Evolutionary conservation across 345 rosid species (phyloP).

Genomic region (Geranium rotundifolium): DNA sequence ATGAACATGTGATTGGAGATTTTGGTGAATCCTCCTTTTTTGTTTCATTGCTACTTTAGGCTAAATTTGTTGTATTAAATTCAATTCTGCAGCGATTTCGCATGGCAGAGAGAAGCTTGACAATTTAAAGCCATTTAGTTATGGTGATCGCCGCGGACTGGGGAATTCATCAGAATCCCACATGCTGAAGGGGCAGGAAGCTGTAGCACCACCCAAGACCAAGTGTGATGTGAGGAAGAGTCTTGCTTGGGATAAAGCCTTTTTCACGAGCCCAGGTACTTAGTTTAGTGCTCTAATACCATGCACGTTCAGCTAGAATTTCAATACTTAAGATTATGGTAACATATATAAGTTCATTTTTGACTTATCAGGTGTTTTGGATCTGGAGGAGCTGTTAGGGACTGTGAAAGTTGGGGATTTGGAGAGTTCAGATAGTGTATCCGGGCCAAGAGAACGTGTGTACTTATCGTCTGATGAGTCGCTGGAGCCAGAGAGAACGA

Average conservation of each 20-base stretch:
- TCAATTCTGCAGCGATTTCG: slow-evolving; percentile 8
- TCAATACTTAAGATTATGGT: neutral
- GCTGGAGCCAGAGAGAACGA: slow-evolving; percentile 10
- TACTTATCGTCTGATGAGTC: slow-evolving; percentile 8
- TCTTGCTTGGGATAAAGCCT: slow-evolving; percentile 69
- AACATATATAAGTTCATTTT: neutral
- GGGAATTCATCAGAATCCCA: neutral
- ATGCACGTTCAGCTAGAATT: neutral
- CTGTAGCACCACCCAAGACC: neutral
- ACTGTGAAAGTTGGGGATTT: slow-evolving; percentile 21
- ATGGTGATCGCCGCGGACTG: neutral
- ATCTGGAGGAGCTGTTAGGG: slow-evolving; percentile 47
- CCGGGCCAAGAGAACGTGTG: slow-evolving; percentile 1
- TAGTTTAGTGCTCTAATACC: neutral
- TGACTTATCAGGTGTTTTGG: slow-evolving; percentile 35
- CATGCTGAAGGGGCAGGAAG: slow-evolving; percentile 3
- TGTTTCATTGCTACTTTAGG: neutral
- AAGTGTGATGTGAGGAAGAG: slow-evolving; percentile 37
- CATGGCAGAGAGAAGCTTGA: slow-evolving; percentile 16
- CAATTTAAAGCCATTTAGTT: neutral
- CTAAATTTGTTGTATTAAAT: neutral
- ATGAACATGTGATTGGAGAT: neutral
- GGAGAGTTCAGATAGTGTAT: slow-evolving; percentile 9
- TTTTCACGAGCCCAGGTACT: slow-evolving; percentile 52
- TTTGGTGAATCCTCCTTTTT: neutral